Percentiles rank a stretch among this genome's conserved stretches.
Evolutionary conservation across 129 eudicot genomes (phyloP).

Genomic region (Lactuca saligna): DNA sequence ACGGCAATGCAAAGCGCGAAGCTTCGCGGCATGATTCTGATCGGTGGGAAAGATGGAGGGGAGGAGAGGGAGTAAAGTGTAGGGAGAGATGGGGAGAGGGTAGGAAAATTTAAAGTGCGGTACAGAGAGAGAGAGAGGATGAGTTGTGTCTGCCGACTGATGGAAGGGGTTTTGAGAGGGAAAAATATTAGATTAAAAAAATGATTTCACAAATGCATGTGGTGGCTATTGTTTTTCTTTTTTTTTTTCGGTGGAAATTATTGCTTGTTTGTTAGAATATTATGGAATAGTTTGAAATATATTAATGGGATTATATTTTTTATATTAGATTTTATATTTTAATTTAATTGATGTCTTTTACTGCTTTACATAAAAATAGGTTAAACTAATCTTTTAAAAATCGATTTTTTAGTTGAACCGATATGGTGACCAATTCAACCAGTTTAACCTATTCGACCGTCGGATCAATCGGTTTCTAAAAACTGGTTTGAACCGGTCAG

Average conservation of each 20-base stretch:
- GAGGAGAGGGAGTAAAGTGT: slow-evolving; percentile 8
- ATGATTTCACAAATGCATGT: slow-evolving; percentile 21
- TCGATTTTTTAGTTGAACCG: too few relatives aligned
- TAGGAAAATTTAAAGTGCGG: slow-evolving; percentile 52
- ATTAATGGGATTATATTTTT: too few relatives aligned
- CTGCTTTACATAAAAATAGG: too few relatives aligned
- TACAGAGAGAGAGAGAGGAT: slow-evolving; percentile 23
- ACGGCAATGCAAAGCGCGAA: slow-evolving; percentile 38
- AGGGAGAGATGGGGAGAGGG: slow-evolving; percentile 3
- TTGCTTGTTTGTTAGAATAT: slow-evolving; percentile 14
- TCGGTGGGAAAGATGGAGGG: background rate
- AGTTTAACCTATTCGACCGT: too few relatives aligned
- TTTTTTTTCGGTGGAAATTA: slow-evolving; percentile 24
- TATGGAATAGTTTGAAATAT: background rate
- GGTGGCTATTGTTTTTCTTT: slow-evolving; percentile 16
- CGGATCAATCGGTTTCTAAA: too few relatives aligned
- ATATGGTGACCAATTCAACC: too few relatives aligned
- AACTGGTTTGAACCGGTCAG: too few relatives aligned
- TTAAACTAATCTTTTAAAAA: too few relatives aligned
- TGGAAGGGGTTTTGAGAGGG: slow-evolving; percentile 36
- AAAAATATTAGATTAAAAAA: slow-evolving; percentile 29
- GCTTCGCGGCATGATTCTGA: slow-evolving; percentile 40
- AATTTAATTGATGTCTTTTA: background rate
- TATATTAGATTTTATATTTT: background rate
- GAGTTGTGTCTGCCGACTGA: slow-evolving; percentile 16